Conservation (phyloP, 1,284 basidiomycete genomes). For the Fistulina hepatica region DNA sequence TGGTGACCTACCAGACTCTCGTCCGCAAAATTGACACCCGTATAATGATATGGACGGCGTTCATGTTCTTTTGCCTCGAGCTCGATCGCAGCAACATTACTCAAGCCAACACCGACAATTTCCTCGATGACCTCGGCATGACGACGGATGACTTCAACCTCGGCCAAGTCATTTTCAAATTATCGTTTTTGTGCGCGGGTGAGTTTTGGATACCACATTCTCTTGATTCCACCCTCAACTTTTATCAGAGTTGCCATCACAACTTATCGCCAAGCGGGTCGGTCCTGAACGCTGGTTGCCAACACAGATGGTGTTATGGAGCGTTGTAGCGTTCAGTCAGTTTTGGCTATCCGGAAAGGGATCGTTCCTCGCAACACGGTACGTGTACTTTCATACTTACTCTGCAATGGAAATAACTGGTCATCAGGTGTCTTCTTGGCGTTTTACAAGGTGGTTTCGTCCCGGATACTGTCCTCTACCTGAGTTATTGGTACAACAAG, state of each 20-base stretch:
- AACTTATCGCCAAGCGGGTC: constrained; percentile 57
- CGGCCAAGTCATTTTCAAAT: constrained; percentile 47
- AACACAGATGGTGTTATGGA: constrained; percentile 48
- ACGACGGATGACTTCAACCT: constrained; percentile 53
- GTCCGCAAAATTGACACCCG: constrained; percentile 51
- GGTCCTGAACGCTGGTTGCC: constrained; percentile 69
- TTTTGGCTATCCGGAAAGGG: constrained; percentile 48
- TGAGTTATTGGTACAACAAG: constrained; percentile 61
- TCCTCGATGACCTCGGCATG: constrained; percentile 39
- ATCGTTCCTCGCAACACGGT: constrained; percentile 42
- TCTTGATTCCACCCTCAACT: neutral
- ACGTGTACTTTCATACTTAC: constrained; percentile 21
- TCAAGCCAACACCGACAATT: constrained; percentile 48
- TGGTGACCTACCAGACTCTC: constrained; percentile 27
- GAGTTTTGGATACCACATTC: constrained; percentile 2
- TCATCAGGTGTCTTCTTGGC: constrained; percentile 26
- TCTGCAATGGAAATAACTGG: constrained; percentile 1
- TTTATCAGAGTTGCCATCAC: constrained; percentile 48
- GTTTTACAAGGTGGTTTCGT: constrained; percentile 42
- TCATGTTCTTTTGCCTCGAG: constrained; percentile 56
- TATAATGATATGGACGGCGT: constrained; percentile 44
- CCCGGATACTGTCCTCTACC: constrained; percentile 53
- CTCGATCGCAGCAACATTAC: constrained; percentile 47
- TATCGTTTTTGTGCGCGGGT: constrained; percentile 50
- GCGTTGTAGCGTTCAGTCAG: constrained; percentile 46